phyloP scores from a whole-genome alignment of 331 rosid genomes.

The Quercus tomentella region DNA sequence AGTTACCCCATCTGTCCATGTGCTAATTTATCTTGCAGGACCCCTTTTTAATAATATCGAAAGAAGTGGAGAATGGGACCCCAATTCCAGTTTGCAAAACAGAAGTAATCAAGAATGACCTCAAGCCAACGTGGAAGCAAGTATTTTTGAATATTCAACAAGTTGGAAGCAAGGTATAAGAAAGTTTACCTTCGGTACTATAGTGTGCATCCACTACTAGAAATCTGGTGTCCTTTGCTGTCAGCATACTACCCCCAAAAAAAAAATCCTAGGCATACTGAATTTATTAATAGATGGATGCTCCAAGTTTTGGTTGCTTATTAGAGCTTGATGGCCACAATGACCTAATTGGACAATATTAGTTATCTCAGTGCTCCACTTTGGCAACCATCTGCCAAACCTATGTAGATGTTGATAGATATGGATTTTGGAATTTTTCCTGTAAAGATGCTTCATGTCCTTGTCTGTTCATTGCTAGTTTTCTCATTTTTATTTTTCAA shows the following conservation, averaged over 20 bases:
- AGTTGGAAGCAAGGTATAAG: slow-evolving; percentile 90
- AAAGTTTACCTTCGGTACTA: neutral
- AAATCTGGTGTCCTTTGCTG: neutral
- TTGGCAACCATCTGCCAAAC: neutral
- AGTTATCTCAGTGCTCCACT: neutral
- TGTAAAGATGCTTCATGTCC: neutral
- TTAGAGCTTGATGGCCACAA: neutral
- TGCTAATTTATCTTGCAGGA: slow-evolving; percentile 54
- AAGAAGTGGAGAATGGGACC: slow-evolving; percentile 62
- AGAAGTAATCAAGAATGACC: slow-evolving; percentile 86
- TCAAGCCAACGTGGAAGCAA: slow-evolving; percentile 79
- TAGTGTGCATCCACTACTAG: neutral
- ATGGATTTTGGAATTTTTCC: neutral
- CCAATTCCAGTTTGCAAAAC: slow-evolving; percentile 87
- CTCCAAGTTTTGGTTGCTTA: slow-evolving; percentile 3
- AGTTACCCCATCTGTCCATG: slow-evolving; percentile 3
- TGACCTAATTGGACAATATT: neutral
- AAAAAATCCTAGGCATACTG: neutral
- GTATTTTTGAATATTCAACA: slow-evolving; percentile 82
- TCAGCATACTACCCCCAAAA: neutral
- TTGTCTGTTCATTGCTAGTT: slow-evolving; percentile 1
- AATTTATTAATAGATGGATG: neutral
- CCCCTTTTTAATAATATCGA: slow-evolving; percentile 83
- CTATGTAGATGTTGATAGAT: neutral
- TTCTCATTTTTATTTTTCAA: slow-evolving; percentile 33